Evolutionary conservation across 2,329 filamentous ascomycete genomes (phyloP).

Genomic region (Zasmidium angulare): DNA sequence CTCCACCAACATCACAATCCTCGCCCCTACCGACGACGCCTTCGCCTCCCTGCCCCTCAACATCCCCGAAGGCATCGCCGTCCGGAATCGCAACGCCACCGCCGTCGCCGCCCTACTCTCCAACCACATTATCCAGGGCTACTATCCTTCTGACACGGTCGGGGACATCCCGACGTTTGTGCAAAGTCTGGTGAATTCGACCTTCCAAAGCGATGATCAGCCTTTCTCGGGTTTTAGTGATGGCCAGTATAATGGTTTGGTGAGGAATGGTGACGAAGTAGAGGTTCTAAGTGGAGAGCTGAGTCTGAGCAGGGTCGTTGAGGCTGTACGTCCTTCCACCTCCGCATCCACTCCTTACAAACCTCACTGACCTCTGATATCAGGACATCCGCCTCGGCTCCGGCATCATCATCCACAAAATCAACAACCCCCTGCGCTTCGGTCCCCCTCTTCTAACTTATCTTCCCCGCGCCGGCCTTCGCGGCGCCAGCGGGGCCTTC

Average conservation of each 20-base stretch:
- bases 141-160: conserved; percentile 2
- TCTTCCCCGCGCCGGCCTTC: neutral
- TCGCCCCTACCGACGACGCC: conserved; percentile 60
- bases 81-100: conserved; percentile 5
- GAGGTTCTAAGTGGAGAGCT: conserved; percentile 38
- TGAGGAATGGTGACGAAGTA: conserved; percentile 36
- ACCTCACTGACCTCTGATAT: neutral
- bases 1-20: conserved; percentile 56
- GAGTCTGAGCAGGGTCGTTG: conserved; percentile 35
- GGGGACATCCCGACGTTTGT: conserved; percentile 10
- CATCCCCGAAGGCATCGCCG: conserved; percentile 8
- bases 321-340: conserved; percentile 25
- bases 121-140: conserved; percentile 10
- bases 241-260: conserved; percentile 38
- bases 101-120: conserved; percentile 4
- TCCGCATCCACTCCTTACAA: neutral
- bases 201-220: conserved; percentile 34
- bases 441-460: conserved; percentile 8
- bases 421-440: conserved; percentile 3
- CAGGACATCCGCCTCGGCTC: conserved; percentile 11
- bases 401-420: conserved; percentile 7
- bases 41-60: conserved; percentile 49
- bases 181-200: conserved; percentile 6
- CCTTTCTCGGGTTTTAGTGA: conserved; percentile 41
- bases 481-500: conserved; percentile 5